phyloP scores from a whole-genome alignment of 495 filamentous ascomycete genomes.

The Clohesyomyces aquaticus region DNA sequence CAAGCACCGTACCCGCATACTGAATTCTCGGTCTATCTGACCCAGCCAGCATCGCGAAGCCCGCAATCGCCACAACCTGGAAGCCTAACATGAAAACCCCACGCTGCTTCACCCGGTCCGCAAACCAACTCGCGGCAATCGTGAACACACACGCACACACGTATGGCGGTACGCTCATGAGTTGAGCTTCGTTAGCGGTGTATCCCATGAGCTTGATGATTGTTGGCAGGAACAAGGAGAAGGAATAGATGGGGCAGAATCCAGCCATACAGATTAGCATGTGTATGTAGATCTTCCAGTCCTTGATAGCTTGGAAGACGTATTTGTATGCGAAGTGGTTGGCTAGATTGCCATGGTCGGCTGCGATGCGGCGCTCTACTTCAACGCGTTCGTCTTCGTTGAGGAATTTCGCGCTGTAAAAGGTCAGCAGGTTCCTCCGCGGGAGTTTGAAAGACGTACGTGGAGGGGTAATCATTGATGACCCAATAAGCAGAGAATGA shows the following conservation, averaged over 20 bases:
- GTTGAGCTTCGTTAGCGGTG: conserved; percentile 67
- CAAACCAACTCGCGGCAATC: conserved; percentile 72
- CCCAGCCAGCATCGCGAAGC: no score
- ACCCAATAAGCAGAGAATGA: conserved; percentile 40
- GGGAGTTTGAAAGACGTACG: no score
- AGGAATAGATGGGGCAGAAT: conserved; percentile 77
- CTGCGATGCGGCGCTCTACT: conserved; percentile 71
- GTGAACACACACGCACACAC: conserved; percentile 78
- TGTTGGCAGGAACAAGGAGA: conserved; percentile 85
- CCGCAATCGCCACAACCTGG: conserved; percentile 49
- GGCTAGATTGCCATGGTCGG: conserved; percentile 71
- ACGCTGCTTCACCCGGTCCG: conserved; percentile 86
- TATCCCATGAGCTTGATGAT: conserved; percentile 81
- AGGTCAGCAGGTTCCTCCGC: no score
- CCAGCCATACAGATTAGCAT: conserved; percentile 49
- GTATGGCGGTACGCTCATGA: conserved; percentile 88
- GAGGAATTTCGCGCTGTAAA: conserved; percentile 81
- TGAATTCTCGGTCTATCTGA: no score
- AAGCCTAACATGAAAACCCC: conserved; percentile 69
- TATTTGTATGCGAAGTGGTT: conserved; percentile 78
- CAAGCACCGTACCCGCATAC: no score
- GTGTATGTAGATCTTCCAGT: conserved; percentile 84
- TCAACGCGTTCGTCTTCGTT: conserved; percentile 71
- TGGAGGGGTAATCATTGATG: conserved; percentile 51
- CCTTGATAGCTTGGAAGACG: conserved; percentile 72